Base-by-base conservation (phyloP, 192 early-diverging fungal species). In the Entomortierella parvispora region DNA sequence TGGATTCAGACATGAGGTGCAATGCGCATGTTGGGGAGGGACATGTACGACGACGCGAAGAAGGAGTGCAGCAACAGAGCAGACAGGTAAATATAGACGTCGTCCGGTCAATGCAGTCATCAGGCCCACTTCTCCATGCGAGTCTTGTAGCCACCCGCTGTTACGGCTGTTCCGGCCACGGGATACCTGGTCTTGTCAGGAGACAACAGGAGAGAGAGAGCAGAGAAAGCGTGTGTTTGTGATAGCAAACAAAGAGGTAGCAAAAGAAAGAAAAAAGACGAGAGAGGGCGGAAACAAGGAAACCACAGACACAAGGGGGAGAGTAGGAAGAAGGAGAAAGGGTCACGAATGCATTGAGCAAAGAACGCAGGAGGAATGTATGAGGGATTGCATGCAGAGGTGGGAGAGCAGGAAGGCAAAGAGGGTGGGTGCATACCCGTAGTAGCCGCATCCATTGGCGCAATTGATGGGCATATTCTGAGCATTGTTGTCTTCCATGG, bases 381-480 rank as follows among this genome's bases (percentile, higher is more conserved):
- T 45, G 17, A 29, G 10, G 26, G 14, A 22, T 10, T 37, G n/a
- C 8, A 62, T 29, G 29, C 0, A 11, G 28, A 40, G 32, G 52
- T 7, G 34, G 9, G 14, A 25, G 20, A 23, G 14, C 34, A 58
- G 20, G 10, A 17, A 47, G 20, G 23, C 26, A 44, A 34, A 56
- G 37, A n/a, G 17, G 22, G 20, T 15, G 46, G 17, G 25, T 5
- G 48, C 76, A 65, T 77, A 84, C 83, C 87, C 91, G 60, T 92
- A 93, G 79, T 92, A 92, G 12, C 88, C 88, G 65, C 92, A 93
- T 56, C 87, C 87, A 64, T 86, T 87, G 64, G 84, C 82, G 79
- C 92, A 93, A 56, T 85, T 80, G 59, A 70, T 81, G 48, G 89
- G 83, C 61, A 70, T 59, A 57, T 90, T 82, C 15, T 83, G 83